Conservation (phyloP, 306 rosid species). For the Erythrophleum fordii region DNA sequence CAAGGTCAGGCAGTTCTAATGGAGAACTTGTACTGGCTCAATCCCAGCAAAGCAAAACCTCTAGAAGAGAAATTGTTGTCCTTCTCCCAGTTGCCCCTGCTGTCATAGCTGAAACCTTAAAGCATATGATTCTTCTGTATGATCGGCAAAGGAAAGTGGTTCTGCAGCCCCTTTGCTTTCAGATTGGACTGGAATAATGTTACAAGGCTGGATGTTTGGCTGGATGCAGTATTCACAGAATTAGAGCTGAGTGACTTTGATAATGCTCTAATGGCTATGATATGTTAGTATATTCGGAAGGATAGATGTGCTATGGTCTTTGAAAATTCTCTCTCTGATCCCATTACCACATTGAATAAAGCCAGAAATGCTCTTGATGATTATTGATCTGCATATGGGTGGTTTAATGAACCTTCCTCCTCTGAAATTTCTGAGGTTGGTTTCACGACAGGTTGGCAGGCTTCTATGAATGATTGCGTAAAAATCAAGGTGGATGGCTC, state of each 20-base stretch:
- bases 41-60: background rate
- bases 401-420: no score
- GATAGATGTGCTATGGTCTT: background rate
- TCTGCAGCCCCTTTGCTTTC: background rate
- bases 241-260: background rate
- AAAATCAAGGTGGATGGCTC: no score
- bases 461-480: no score
- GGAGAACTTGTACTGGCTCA: background rate
- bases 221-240: background rate
- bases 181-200: background rate
- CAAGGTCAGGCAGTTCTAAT: background rate
- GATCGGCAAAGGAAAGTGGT: background rate
- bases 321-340: background rate
- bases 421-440: no score
- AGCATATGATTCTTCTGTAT: background rate
- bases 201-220: background rate
- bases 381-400: no score
- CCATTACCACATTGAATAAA: background rate
- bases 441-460: no score
- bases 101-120: background rate
- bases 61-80: background rate
- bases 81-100: background rate
- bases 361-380: no score
- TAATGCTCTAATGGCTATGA: background rate
- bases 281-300: background rate